Conservation (phyloP, 169 alveolate species). For the Theileria sp. region DNA sequence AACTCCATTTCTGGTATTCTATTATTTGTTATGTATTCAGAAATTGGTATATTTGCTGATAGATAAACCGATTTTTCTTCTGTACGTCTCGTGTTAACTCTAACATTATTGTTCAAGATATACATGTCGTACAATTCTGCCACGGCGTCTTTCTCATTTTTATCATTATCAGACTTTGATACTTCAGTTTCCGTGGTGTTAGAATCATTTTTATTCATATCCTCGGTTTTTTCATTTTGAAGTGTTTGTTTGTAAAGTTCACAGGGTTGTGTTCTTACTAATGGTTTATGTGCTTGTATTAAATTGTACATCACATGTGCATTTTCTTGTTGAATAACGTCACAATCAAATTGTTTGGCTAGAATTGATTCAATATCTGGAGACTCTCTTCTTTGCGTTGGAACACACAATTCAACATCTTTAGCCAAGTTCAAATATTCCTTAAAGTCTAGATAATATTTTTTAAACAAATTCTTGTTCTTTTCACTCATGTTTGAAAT, state of each 20-base stretch:
- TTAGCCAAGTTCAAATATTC: neutral
- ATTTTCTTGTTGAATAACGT: constrained; percentile 42
- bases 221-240: constrained; percentile 26
- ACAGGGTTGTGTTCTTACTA: constrained; percentile 28
- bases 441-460: neutral
- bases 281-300: constrained; percentile 39
- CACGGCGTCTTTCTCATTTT: constrained; percentile 20
- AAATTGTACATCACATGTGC: constrained; percentile 9
- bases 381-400: neutral
- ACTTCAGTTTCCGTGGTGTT: no score
- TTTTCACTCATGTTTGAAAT: neutral
- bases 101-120: constrained; percentile 31
- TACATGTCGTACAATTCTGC: constrained; percentile 43
- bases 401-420: constrained; percentile 1
- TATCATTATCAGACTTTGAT: neutral
- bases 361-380: constrained; percentile 24
- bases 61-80: constrained; percentile 49
- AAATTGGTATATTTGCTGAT: constrained; percentile 50
- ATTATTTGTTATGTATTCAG: constrained; percentile 52
- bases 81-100: constrained; percentile 26
- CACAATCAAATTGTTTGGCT: constrained; percentile 32
- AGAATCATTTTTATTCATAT: constrained; percentile 30
- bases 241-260: constrained; percentile 17
- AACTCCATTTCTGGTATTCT: neutral
- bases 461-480: neutral